Evolutionary conservation across 345 rosid species (phyloP).

Genomic region (Melaleuca alternifolia): DNA sequence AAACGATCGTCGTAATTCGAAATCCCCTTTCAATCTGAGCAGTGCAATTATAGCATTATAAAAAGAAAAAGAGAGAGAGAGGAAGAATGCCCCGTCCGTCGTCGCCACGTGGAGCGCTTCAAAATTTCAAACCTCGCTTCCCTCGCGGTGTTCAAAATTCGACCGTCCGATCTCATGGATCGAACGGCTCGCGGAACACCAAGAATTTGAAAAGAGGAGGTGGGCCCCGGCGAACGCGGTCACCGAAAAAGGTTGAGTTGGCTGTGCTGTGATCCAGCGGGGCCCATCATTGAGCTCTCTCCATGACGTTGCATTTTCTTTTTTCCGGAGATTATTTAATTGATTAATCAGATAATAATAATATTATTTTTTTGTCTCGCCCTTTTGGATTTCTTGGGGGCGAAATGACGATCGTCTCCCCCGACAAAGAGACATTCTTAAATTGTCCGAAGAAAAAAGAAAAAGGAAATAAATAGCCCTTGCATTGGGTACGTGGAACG

Average conservation of each 20-base stretch:
- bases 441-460: not conserved
- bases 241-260: conserved; percentile 4
- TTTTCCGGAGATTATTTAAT: not conserved
- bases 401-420: not conserved
- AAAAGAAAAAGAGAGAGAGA: not conserved
- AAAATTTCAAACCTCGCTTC: not conserved
- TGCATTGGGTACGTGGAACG: not conserved
- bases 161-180: conserved; percentile 14
- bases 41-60: not conserved
- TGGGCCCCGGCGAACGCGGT: conserved; percentile 13
- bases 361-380: not conserved
- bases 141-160: conserved; percentile 8
- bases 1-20: not conserved
- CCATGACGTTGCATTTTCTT: not conserved
- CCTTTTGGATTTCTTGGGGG: not conserved
- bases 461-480: not conserved
- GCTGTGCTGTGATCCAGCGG: not conserved
- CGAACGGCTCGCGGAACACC: conserved; percentile 1
- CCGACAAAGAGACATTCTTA: not conserved
- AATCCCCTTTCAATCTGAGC: not conserved
- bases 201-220: not conserved
- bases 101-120: not conserved
- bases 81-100: not conserved
- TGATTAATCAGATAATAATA: not conserved
- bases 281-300: not conserved